Base-by-base conservation (phyloP, 169 alveolate genomes). In the Plasmodium billcollinsi region DNA sequence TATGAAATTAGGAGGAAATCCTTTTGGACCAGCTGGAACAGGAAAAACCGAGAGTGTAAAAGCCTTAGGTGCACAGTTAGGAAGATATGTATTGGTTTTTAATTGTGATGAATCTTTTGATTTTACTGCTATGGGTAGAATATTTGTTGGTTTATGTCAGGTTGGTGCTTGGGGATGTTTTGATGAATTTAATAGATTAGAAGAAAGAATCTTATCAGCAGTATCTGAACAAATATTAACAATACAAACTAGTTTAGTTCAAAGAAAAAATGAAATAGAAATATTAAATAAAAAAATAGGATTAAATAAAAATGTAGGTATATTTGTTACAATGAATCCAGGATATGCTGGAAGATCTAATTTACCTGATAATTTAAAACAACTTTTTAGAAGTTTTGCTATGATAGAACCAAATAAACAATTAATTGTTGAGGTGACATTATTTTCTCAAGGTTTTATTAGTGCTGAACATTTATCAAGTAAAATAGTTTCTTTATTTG, bases 81-180 rank as follows among this genome's bases (percentile, higher is more conserved):
- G 99, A 26, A 92, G 99, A 88, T 96, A 96, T 75, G 99, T 98
- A 50, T 91, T 98, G 63, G 99, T 98, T 8, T 99, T 98, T 96
- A 98, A 98, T 94, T 99, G 99, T 89, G 99, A 98, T 92, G 99
- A 99, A 73, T 96, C 97, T 9, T 97, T 98, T 78, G 99, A 99
- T 95, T 97, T 97, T 78, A 95, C 97, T 71, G 99, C 99, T 47
- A 98, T 99, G 99, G 99, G 98, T 62, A 94, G 99, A 92, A 97
- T 97, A 58, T 97, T 97, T 80, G 98, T 97, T 66, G 99, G 99
- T 21, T 93, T 97, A 15, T 97, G 99, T 15, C 96, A 96, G 74
- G 98, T 97, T 4, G 99, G 99, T 33, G 99, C 99, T 5, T 99
- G 99, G 99, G 99, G 99, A 26, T 98, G 99, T 90, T 99, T 99